Percentiles rank a stretch among this genome's conserved stretches.
phyloP scores from a whole-genome alignment of 177 flowering plant genomes.

The Vitis hybrid region DNA sequence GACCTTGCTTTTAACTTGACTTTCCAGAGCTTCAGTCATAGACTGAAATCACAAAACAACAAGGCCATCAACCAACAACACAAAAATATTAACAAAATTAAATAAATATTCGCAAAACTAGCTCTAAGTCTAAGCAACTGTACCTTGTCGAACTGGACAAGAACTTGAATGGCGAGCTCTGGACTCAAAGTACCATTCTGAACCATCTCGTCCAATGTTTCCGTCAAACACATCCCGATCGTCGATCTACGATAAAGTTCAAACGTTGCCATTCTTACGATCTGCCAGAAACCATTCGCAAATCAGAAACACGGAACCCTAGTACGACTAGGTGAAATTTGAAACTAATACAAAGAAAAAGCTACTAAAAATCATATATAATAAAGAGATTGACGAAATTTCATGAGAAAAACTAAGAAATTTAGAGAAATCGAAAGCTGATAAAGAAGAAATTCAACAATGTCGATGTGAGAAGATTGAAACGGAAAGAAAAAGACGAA shows the following conservation, averaged over 20 bases:
- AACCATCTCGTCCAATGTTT: slow-evolving; percentile 96
- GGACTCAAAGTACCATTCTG: slow-evolving; percentile 73
- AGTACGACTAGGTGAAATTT: background rate
- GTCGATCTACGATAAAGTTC: slow-evolving; percentile 91
- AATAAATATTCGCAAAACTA: background rate
- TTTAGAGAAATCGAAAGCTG: no score
- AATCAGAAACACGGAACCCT: background rate
- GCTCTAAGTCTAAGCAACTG: background rate
- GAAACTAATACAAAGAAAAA: background rate
- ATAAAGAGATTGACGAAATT: no score
- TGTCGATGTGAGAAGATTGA: no score
- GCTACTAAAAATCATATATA: no score
- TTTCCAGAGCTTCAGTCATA: slow-evolving; percentile 93
- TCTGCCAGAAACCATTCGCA: background rate
- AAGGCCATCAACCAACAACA: background rate
- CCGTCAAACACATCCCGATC: slow-evolving; percentile 96
- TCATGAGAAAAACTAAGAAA: no score
- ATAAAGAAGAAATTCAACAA: no score
- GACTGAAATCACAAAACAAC: slow-evolving; percentile 47
- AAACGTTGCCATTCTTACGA: slow-evolving; percentile 76
- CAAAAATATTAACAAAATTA: background rate
- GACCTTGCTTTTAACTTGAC: slow-evolving; percentile 89
- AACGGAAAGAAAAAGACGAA: no score
- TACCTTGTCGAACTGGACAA: slow-evolving; percentile 96
- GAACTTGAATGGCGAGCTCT: slow-evolving; percentile 94